These are phyloP conservation scores for Scleromitrula shiraiana DNA, from an alignment of 2,329 filamentous ascomycete species.

Conservation along the genomic window DNA sequence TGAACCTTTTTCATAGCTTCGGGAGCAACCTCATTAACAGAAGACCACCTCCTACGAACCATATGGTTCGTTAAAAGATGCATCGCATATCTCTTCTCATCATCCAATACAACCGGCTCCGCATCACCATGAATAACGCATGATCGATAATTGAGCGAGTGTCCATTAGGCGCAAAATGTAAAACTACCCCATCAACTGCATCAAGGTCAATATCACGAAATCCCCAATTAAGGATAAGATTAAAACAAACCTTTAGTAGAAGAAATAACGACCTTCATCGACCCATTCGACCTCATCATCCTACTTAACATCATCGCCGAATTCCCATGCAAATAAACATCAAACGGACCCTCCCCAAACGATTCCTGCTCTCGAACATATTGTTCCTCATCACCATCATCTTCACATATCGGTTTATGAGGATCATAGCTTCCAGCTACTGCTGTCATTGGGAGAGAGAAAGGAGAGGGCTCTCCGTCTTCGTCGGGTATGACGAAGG, in stretches of 20 bases:
- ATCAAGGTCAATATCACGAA: background rate
- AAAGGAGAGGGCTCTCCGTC: background rate
- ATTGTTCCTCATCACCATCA: conserved; percentile 2
- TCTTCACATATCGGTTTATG: conserved; percentile 1
- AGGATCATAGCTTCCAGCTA: background rate
- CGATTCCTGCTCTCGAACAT: background rate
- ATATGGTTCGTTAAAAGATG: conserved; percentile 6
- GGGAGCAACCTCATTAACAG: background rate
- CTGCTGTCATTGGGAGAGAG: background rate
- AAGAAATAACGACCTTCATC: background rate
- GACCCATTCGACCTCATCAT: conserved; percentile 1
- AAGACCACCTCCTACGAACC: conserved; percentile 3
- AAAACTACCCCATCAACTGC: conserved; percentile 66
- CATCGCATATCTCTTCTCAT: conserved; percentile 41
- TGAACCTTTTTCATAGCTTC: conserved; percentile 4
- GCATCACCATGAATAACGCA: conserved; percentile 69
- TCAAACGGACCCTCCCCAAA: conserved; percentile 3
- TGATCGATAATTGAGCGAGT: conserved; percentile 74
- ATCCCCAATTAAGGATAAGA: no score
- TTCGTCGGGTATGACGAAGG: conserved; percentile 14
- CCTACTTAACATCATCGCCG: conserved; percentile 6
- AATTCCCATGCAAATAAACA: conserved; percentile 11
- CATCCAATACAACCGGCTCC: conserved; percentile 51
- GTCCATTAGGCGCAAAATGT: conserved; percentile 67
- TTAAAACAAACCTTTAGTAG: conserved; percentile 12